Evolutionary conservation across 1,284 basidiomycete genomes (phyloP).

Genomic region (Cryptococcus sp.): DNA sequence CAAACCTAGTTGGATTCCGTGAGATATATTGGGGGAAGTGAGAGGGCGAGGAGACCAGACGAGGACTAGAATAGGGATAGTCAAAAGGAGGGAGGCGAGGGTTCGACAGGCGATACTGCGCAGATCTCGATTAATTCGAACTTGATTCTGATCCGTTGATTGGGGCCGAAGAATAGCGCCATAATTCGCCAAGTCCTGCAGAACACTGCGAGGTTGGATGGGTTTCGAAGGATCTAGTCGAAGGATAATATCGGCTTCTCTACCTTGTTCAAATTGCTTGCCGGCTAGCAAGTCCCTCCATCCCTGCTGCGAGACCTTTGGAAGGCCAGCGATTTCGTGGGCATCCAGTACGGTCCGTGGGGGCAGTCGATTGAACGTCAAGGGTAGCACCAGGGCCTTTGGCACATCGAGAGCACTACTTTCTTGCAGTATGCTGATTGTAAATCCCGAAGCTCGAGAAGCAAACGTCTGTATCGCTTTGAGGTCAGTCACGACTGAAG

Average conservation of each 20-base stretch:
- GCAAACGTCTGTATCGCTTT: conserved; percentile 6
- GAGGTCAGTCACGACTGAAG: conserved; percentile 4
- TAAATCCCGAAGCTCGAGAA: conserved; percentile 11
- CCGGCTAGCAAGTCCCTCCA: too few relatives aligned
- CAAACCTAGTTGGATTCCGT: conserved; percentile 47
- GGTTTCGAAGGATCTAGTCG: background rate
- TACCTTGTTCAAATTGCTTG: too few relatives aligned
- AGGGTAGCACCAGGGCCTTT: too few relatives aligned
- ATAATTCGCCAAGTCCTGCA: background rate
- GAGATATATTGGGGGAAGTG: conserved; percentile 41
- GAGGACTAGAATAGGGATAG: conserved; percentile 52
- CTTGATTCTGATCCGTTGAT: background rate
- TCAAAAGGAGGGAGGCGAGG: conserved; percentile 40
- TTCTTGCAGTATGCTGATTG: conserved; percentile 7
- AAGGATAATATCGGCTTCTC: background rate
- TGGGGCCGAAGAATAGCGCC: background rate
- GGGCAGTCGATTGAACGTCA: too few relatives aligned
- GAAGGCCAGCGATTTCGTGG: too few relatives aligned
- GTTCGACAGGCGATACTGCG: conserved; percentile 42
- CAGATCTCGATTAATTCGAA: conserved; percentile 22
- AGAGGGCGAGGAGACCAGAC: conserved; percentile 51
- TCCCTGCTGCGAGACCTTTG: too few relatives aligned
- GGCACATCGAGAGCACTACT: too few relatives aligned
- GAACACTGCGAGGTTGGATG: background rate
- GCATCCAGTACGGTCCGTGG: too few relatives aligned